Conservation (phyloP, 768 basidiomycete species). For the Trichaptum fuscoviolaceum region DNA sequence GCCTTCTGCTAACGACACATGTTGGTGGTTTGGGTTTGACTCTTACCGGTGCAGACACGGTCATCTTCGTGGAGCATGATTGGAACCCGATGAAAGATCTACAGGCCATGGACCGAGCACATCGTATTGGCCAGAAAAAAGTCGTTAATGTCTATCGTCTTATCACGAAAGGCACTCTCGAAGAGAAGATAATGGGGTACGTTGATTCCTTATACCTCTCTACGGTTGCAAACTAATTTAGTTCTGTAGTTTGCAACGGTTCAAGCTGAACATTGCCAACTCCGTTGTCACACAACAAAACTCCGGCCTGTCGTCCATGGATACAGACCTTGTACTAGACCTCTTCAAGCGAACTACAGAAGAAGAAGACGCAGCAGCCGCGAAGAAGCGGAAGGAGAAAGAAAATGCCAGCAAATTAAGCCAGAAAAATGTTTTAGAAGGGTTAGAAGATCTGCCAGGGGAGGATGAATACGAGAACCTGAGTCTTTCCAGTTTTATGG, state of each 20-base stretch:
- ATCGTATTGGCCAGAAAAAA: constrained; percentile 97
- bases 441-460: constrained; percentile 84
- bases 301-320: constrained; percentile 89
- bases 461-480: constrained; percentile 91
- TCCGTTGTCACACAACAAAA: constrained; percentile 98
- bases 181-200: constrained; percentile 99
- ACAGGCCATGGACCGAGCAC: constrained; percentile 98
- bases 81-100: constrained; percentile 99
- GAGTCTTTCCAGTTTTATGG: constrained; percentile 85
- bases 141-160: constrained; percentile 98
- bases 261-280: constrained; percentile 97
- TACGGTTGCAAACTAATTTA: constrained; percentile 10
- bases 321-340: constrained; percentile 94
- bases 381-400: constrained; percentile 46
- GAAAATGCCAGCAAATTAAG: constrained; percentile 52
- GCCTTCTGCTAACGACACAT: constrained; percentile 90
- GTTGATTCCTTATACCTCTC: constrained; percentile 20
- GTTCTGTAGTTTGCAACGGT: constrained; percentile 77
- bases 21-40: constrained; percentile 96
- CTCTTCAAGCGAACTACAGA: constrained; percentile 77
- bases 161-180: constrained; percentile 93
- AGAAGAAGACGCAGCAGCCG: constrained; percentile 64
- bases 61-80: constrained; percentile 99
- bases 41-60: constrained; percentile 96
- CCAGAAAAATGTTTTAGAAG: constrained; percentile 83